Base-by-base conservation (phyloP, 2,329 filamentous ascomycete species). In the Penicillium sp. region DNA sequence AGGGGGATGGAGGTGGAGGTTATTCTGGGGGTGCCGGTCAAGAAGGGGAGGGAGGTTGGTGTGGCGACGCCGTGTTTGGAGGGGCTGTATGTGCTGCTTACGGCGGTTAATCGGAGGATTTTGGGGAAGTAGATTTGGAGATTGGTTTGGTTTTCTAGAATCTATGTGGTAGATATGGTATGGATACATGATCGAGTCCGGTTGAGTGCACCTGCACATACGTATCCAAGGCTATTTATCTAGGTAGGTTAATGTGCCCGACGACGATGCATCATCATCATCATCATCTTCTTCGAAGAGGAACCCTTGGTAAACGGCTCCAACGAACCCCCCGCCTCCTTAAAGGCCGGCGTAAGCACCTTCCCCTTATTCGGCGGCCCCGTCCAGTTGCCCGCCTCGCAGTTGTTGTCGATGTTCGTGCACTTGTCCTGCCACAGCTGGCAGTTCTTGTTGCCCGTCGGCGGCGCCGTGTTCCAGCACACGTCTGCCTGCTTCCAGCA, bases 391-490 rank as follows among this genome's bases (percentile, higher is more conserved):
- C 73, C 73, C 13, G 75, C 74, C 5, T 66, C 75, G 73, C 82
- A 84, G 29, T 70, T 67, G 15, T 74, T 70, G 45, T 80, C 71
- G 64, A 84, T 75, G 21, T 60, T 72, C 48, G 75, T 73, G 77
- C 90, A 92, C 77, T 89, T 89, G 13, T 76, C 71, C 70, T 87
- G 83, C 87, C 87, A 91, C 38, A 84, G 76, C 52, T 82, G 75
- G 76, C 90, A 93, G 66, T 85, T 85, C 1, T 75, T 76, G 64
- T 78, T 76, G 1, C 90, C 90, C 2, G 86, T 87, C 1, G 88
- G 84, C 13, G 85, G 85, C 3, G 85, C 82, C 6, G 76, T 74
- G 49, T 80, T 73, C 76, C 85, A 91, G 81, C 90, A 92, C n/a
- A 67, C 71, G 3, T 83, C 75, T 31, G 78, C 76, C 77, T 92